Evolutionary conservation across 1,284 basidiomycete species (phyloP), one percentile per base, ranked within the genome.

Genomic region (Athelia sp.): DNA sequence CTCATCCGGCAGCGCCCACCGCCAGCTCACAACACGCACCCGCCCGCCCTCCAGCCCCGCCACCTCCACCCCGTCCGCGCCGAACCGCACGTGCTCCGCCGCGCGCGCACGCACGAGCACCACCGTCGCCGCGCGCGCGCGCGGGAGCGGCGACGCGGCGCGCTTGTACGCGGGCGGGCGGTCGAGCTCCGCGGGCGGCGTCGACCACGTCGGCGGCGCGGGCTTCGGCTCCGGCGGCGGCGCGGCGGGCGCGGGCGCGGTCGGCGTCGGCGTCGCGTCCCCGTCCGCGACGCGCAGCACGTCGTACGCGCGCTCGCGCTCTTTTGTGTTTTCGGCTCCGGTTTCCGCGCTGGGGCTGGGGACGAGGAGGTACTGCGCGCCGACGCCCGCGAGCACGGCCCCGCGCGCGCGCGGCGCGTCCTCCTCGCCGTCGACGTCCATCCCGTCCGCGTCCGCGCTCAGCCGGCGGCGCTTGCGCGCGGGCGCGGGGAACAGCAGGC

Each of bases 401-500:
- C 19, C 36, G 8, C 36, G 19, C 19, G 15, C 19, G 9, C 15
- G 8, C 36, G 15, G 8, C 4, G 36, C 36, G 4, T 40, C 19
- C 6, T 6, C 36, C 8, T 40, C 36, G 36, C 36, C 36, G 15
- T 40, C 36, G 36, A 40, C 36, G 8, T 40, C 36, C 19, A 21
- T 40, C n/a, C n/a, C 19, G 9, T 40, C 9, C 6, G 6, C 36
- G 36, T 40, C 36, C 8, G 4, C 36, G 36, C 19, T 21, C 4
- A 40, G 15, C 36, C n/a, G 6, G 8, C 36, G 36, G 15, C 36
- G 36, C 15, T 40, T 40, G 19, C 19, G 15, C 36, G 36, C 8
- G 19, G 9, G 36, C n/a, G 19, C 36, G n/a, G 36, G 74, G 61
- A 82, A 81, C 24, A 84, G 65, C 3, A 72, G 62, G 23, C 66